These are phyloP conservation scores for Guadua angustifolia DNA, from an alignment of 176 grass and related monocot genomes.

Conservation along the genomic window DNA sequence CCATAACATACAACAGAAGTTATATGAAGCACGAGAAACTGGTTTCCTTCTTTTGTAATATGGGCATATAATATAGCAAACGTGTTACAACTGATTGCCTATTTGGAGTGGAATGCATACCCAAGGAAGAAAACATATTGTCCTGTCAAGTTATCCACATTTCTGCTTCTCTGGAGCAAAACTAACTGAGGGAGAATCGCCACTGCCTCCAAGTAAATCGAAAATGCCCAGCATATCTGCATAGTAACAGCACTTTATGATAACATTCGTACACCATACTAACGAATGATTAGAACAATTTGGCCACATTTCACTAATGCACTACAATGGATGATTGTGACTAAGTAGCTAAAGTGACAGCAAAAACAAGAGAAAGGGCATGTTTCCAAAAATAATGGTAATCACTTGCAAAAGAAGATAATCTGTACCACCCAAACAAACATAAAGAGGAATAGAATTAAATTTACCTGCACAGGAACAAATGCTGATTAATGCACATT, in stretches of 20 bases:
- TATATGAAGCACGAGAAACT: not conserved
- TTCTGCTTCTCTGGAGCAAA: constrained; percentile 89
- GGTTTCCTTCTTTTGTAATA: not conserved
- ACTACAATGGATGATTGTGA: not conserved
- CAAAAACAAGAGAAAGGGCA: not conserved
- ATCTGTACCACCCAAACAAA: not conserved
- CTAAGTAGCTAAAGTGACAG: not conserved
- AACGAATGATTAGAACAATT: not conserved
- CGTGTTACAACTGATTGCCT: not conserved
- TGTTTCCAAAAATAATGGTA: not conserved
- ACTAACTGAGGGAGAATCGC: constrained; percentile 98
- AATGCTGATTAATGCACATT: not conserved
- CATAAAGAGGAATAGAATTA: not conserved
- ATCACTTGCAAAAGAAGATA: not conserved
- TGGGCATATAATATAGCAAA: not conserved
- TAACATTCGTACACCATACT: not conserved
- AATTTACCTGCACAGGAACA: not conserved
- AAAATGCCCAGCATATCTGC: constrained; percentile 96
- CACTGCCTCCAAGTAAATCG: constrained; percentile 90
- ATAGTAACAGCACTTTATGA: not conserved
- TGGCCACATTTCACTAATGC: not conserved
- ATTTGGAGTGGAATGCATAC: constrained; percentile 43
- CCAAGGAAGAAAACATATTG: constrained; percentile 97
- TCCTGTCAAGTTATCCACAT: constrained; percentile 97
- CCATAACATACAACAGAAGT: not conserved